These are phyloP conservation scores for Solanum lycopersicoides DNA, from an alignment of 257 asterid species.

Conservation along the genomic window DNA sequence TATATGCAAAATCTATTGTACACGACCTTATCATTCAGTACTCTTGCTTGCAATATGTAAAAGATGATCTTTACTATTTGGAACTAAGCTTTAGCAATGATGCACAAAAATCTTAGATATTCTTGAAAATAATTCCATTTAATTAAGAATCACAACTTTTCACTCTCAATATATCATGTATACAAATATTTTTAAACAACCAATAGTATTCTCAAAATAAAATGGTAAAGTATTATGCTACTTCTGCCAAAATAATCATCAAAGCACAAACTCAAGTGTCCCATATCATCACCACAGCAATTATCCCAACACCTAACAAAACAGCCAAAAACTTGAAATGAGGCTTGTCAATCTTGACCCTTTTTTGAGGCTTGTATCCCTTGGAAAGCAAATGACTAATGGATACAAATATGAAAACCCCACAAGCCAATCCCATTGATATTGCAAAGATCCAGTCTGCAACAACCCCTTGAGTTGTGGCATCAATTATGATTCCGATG, in stretches of 20 bases:
- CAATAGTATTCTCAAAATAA: neutral
- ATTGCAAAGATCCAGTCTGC: constrained; percentile 84
- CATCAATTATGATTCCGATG: constrained; percentile 71
- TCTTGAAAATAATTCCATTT: neutral
- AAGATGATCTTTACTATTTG: too few species aligned
- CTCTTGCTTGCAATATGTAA: too few species aligned
- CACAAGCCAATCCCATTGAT: constrained; percentile 91
- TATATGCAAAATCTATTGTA: neutral
- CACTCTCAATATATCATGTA: neutral
- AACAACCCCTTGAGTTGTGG: constrained; percentile 63
- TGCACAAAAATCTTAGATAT: neutral
- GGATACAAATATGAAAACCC: constrained; percentile 74
- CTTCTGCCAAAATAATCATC: neutral
- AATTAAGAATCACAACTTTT: neutral
- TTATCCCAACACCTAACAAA: constrained; percentile 57
- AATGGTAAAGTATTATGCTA: neutral
- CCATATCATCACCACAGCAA: constrained; percentile 95
- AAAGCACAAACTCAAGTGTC: constrained; percentile 36
- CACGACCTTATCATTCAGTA: neutral
- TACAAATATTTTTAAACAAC: neutral
- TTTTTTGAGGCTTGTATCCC: constrained; percentile 49
- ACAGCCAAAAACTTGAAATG: constrained; percentile 57
- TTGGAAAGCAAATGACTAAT: constrained; percentile 67
- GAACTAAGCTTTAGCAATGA: neutral
- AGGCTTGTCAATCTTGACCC: constrained; percentile 31